These are phyloP conservation scores for Epichloe bromicola DNA, from an alignment of 2,329 filamentous ascomycete species.

Conservation along the genomic window DNA sequence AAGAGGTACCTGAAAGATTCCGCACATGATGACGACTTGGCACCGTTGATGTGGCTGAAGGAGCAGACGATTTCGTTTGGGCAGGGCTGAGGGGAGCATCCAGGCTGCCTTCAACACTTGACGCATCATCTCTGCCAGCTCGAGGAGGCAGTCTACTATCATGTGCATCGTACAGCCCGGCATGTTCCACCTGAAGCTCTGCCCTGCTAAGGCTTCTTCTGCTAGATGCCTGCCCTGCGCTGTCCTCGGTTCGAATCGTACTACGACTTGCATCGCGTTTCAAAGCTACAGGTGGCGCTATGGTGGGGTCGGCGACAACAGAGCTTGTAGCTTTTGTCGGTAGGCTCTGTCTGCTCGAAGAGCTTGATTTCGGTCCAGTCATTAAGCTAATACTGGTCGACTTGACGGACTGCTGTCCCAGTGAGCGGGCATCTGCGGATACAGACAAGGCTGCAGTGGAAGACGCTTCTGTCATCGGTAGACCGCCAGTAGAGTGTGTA, in stretches of 20 bases:
- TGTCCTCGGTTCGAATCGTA: constrained; percentile 29
- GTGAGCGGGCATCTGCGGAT: constrained; percentile 27
- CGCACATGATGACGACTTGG: constrained; percentile 22
- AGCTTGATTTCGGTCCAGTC: constrained; percentile 29
- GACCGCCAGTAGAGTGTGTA: constrained; percentile 17
- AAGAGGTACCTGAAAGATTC: constrained; percentile 21
- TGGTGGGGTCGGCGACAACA: constrained; percentile 28
- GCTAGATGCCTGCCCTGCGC: constrained; percentile 21
- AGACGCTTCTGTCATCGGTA: constrained; percentile 23
- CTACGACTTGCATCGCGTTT: constrained; percentile 34
- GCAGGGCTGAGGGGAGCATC: constrained; percentile 31
- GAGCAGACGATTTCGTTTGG: constrained; percentile 19
- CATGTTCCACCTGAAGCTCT: constrained; percentile 26
- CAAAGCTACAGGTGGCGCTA: constrained; percentile 37
- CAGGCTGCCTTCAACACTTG: constrained; percentile 30
- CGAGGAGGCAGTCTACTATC: constrained; percentile 22
- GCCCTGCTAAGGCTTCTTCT: constrained; percentile 31
- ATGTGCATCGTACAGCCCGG: constrained; percentile 24
- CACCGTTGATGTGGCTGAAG: constrained; percentile 17
- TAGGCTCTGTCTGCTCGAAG: constrained; percentile 25
- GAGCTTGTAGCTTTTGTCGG: constrained; percentile 30
- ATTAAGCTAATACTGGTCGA: constrained; percentile 35
- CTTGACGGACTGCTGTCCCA: constrained; percentile 31
- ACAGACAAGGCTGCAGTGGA: constrained; percentile 21
- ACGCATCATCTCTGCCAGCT: constrained; percentile 28